These are phyloP conservation scores for Sabuloglossum arenarium DNA, from an alignment of 495 filamentous ascomycete species.

Conservation along the genomic window DNA sequence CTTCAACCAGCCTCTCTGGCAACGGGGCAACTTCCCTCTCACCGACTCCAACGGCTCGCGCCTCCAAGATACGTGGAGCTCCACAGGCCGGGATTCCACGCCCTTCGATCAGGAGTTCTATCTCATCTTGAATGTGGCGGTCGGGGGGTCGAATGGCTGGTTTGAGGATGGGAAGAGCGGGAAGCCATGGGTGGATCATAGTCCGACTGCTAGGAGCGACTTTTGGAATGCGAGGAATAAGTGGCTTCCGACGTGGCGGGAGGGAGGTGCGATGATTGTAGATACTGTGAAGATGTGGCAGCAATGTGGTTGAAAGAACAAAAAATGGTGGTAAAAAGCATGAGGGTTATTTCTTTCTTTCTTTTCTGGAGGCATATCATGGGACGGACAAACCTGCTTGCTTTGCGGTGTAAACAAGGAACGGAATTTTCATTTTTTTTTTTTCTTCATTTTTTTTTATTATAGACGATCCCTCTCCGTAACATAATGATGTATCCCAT, in stretches of 20 bases:
- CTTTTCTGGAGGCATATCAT: not conserved
- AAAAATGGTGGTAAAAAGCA: no score
- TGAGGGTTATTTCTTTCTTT: not conserved
- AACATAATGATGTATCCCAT: no score
- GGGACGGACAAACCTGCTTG: no score
- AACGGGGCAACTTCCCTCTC: constrained; percentile 50
- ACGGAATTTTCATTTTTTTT: no score
- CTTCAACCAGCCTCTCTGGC: constrained; percentile 52
- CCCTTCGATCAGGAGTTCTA: constrained; percentile 73
- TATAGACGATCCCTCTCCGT: no score
- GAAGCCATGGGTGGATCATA: constrained; percentile 65
- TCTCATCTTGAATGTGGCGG: constrained; percentile 61
- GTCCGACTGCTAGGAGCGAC: constrained; percentile 41
- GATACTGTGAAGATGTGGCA: constrained; percentile 65
- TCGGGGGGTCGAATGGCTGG: constrained; percentile 72
- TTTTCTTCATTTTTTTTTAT: no score
- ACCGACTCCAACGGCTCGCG: constrained; percentile 47
- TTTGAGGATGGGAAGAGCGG: constrained; percentile 46
- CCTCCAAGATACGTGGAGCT: constrained; percentile 43
- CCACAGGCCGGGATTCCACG: constrained; percentile 37
- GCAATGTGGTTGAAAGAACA: constrained; percentile 21
- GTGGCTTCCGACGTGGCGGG: constrained; percentile 58
- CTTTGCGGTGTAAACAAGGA: no score
- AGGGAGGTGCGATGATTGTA: constrained; percentile 43
- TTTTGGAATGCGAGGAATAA: constrained; percentile 46